These are phyloP conservation scores for Vigna trinervia DNA, from an alignment of 306 rosid genomes.

Conservation along the genomic window DNA sequence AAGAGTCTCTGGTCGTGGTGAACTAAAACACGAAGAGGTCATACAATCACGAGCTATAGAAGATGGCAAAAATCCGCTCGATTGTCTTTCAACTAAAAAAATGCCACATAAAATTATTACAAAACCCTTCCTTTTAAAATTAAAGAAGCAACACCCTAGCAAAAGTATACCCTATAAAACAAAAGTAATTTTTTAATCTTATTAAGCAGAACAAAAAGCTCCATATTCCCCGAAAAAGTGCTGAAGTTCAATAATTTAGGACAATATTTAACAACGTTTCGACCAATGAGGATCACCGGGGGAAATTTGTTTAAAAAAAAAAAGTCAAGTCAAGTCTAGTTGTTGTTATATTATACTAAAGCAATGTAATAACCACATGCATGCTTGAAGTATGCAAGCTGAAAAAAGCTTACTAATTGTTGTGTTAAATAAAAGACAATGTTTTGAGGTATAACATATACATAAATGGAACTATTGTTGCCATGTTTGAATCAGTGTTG, in stretches of 20 bases:
- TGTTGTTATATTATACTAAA: not conserved
- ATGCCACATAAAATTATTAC: too few species aligned
- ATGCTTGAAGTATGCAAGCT: too few species aligned
- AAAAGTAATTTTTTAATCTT: not conserved
- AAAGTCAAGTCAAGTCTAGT: not conserved
- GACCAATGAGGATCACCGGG: not conserved
- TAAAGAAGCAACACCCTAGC: too few species aligned
- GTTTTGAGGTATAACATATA: not conserved
- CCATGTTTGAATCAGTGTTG: constrained; percentile 11
- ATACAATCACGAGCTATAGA: too few species aligned
- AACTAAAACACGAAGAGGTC: too few species aligned
- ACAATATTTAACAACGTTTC: not conserved
- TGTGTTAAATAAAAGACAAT: not conserved
- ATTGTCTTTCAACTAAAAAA: too few species aligned
- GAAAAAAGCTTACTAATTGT: too few species aligned
- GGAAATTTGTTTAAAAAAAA: too few species aligned
- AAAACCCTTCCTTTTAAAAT: too few species aligned
- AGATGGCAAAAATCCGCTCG: too few species aligned
- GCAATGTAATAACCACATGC: not conserved
- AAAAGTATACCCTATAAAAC: not conserved
- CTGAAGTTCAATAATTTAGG: not conserved
- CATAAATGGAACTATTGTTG: not conserved
- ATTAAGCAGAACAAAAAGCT: not conserved
- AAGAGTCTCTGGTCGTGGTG: too few species aligned
- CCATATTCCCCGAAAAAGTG: not conserved